These are phyloP conservation scores for Haematococcus lacustris DNA, from an alignment of 139 green algal genomes.

Conservation along the genomic window DNA sequence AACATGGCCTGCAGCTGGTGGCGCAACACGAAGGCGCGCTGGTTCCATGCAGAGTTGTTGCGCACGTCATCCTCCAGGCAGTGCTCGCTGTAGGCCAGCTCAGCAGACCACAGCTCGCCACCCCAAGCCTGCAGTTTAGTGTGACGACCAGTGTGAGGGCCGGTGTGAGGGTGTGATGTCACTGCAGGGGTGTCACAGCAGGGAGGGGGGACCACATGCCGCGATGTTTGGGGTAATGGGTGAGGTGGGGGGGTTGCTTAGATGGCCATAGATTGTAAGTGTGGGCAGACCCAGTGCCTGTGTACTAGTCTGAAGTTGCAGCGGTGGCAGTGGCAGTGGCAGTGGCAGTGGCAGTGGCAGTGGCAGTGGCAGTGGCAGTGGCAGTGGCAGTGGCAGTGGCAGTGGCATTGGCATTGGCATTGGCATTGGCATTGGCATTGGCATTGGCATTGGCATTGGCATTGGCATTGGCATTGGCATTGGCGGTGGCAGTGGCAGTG, in stretches of 20 bases:
- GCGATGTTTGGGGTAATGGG: too few species aligned
- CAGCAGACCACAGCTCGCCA: constrained; percentile 10
- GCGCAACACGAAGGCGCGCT: constrained; percentile 62
- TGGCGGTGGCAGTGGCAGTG: background rate
- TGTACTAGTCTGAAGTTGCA: too few species aligned
- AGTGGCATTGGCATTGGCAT: background rate
- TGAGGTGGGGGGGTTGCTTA: too few species aligned
- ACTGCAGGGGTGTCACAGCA: too few species aligned
- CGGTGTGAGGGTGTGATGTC: too few species aligned
- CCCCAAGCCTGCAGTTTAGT: background rate
- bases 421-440: background rate
- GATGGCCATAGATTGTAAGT: too few species aligned
- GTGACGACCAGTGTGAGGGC: too few species aligned
- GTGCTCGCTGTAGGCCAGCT: constrained; percentile 45
- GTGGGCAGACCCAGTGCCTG: too few species aligned
- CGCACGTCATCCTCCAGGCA: constrained; percentile 58
- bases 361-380: background rate
- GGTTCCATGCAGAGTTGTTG: constrained; percentile 88
- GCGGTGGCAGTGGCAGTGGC: background rate
- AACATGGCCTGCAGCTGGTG: constrained; percentile 1
- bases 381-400: background rate
- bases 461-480: constrained; percentile 1
- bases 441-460: background rate
- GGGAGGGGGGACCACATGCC: too few species aligned
- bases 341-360: background rate